Evolutionary conservation across 2,329 filamentous ascomycete species (phyloP).

Genomic region (Pseudogymnoascus sp.): DNA sequence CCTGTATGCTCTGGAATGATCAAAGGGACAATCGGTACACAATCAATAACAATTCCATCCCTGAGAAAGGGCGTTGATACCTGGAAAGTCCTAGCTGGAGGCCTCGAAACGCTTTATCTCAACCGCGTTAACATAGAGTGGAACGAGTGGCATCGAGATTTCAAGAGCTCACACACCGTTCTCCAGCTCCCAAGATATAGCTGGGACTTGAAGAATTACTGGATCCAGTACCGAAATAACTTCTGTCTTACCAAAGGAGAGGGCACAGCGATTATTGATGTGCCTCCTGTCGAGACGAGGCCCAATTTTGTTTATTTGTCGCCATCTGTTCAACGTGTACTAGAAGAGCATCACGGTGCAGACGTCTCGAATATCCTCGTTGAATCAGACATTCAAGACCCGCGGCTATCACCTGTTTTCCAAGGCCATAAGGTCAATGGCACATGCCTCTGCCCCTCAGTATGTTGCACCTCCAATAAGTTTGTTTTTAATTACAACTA

Average conservation of each 20-base stretch:
- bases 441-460: conserved; percentile 39
- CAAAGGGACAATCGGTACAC: conserved; percentile 28
- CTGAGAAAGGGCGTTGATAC: conserved; percentile 45
- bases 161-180: conserved; percentile 45
- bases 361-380: conserved; percentile 44
- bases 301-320: conserved; percentile 39
- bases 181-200: conserved; percentile 51
- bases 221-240: conserved; percentile 41
- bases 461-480: not conserved
- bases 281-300: conserved; percentile 26
- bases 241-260: conserved; percentile 56
- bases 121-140: conserved; percentile 48
- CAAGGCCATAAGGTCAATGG: conserved; percentile 53
- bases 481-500: not conserved
- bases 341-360: conserved; percentile 44
- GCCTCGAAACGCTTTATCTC: conserved; percentile 40
- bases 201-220: conserved; percentile 55
- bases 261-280: conserved; percentile 34
- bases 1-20: conserved; percentile 41
- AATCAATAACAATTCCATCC: conserved; percentile 33
- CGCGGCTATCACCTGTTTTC: conserved; percentile 33
- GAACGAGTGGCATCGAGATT: conserved; percentile 49
- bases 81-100: conserved; percentile 47
- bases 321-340: conserved; percentile 43
- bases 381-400: conserved; percentile 40